A percentile compares a stretch with the other conserved stretches of the same genome.
These are phyloP conservation scores for Phlebopus sp. DNA, from an alignment of 1,284 basidiomycete genomes.

Conservation along the genomic window DNA sequence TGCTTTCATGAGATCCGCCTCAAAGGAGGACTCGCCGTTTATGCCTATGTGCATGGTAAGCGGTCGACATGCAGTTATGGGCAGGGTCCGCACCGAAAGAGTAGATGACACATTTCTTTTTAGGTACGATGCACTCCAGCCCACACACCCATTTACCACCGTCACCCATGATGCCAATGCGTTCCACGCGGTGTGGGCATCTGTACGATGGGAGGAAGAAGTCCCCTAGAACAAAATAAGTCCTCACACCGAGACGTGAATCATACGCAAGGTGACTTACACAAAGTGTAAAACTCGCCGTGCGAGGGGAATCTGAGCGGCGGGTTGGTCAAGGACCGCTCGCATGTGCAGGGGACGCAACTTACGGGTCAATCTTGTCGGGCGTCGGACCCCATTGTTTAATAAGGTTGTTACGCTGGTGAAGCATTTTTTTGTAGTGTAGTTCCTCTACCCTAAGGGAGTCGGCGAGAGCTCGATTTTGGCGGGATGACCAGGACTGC, in stretches of 20 bases:
- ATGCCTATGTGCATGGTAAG: constrained; percentile 32
- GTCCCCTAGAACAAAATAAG: constrained; percentile 38
- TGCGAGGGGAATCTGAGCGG: constrained; percentile 27
- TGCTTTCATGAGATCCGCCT: constrained; percentile 42
- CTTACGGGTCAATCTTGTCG: constrained; percentile 28
- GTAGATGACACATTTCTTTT: constrained; percentile 46
- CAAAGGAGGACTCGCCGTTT: constrained; percentile 55
- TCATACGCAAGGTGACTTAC: constrained; percentile 16
- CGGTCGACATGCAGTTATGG: background rate
- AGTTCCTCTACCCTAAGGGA: constrained; percentile 19
- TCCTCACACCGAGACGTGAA: background rate
- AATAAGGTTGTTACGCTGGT: constrained; percentile 21
- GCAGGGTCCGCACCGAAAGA: constrained; percentile 40
- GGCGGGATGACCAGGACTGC: constrained; percentile 2
- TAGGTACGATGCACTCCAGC: constrained; percentile 40
- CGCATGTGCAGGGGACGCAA: background rate
- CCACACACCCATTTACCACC: constrained; percentile 56
- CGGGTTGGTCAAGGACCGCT: background rate
- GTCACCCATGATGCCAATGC: constrained; percentile 47
- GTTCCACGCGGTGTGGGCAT: constrained; percentile 45
- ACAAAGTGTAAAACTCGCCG: constrained; percentile 35
- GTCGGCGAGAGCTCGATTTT: constrained; percentile 8
- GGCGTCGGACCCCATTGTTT: constrained; percentile 33
- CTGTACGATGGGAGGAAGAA: constrained; percentile 47
- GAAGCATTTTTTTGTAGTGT: constrained; percentile 21